Percentiles rank a stretch among this genome's conserved stretches.
Evolutionary conservation across 192 early-diverging fungal genomes (phyloP).

Genomic region (Geosiphon pyriformis): DNA sequence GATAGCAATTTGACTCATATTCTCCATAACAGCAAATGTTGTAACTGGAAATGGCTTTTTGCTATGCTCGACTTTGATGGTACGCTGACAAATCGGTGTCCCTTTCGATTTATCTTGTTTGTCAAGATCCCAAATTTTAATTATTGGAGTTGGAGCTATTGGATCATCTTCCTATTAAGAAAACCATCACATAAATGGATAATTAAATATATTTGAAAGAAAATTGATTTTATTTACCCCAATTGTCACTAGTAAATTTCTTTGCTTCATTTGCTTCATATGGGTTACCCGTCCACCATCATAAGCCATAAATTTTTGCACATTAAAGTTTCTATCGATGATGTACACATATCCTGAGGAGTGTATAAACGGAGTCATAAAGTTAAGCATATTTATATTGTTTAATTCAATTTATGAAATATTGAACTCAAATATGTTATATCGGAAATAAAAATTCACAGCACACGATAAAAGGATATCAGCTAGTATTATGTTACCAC

Average conservation of each 20-base stretch:
- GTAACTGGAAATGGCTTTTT: slow-evolving; percentile 66
- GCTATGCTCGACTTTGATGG: slow-evolving; percentile 61
- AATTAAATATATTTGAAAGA: too few relatives aligned
- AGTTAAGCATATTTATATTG: slow-evolving; percentile 15
- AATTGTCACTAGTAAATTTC: slow-evolving; percentile 74
- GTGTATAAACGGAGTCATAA: slow-evolving; percentile 27
- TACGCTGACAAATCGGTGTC: slow-evolving; percentile 52
- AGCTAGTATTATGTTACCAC: slow-evolving; percentile 48
- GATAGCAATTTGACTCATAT: slow-evolving; percentile 82
- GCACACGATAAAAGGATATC: slow-evolving; percentile 33
- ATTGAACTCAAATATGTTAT: neutral
- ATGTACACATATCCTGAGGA: slow-evolving; percentile 57
- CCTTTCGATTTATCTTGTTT: slow-evolving; percentile 44
- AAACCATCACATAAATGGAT: too few relatives aligned
- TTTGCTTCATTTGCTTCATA: slow-evolving; percentile 71
- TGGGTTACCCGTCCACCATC: slow-evolving; percentile 70
- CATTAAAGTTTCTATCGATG: slow-evolving; percentile 57
- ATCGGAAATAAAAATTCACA: neutral
- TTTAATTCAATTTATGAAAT: slow-evolving; percentile 2
- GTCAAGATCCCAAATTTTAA: slow-evolving; percentile 83
- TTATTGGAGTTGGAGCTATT: too few relatives aligned
- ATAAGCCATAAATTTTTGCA: slow-evolving; percentile 58
- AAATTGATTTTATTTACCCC: slow-evolving; percentile 48
- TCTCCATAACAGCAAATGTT: slow-evolving; percentile 68
- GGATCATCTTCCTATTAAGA: slow-evolving; percentile 45